Evolutionary conservation across 2,329 filamentous ascomycete genomes (phyloP).

Genomic region (Magnaporthiopsis rhizophila): DNA sequence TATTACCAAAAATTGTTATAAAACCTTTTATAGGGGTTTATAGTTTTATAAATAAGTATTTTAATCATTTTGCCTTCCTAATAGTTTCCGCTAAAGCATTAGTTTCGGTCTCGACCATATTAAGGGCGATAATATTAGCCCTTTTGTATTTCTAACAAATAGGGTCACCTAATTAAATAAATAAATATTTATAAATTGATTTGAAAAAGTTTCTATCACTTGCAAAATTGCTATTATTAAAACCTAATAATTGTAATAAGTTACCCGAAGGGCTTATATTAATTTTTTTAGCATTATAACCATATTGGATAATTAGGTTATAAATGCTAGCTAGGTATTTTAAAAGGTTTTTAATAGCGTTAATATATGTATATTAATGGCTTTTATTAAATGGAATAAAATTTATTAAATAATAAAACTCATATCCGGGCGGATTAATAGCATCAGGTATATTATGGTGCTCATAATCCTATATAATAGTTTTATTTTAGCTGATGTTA

Average conservation of each 20-base stretch:
- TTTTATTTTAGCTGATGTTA: background rate
- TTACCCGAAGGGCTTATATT: no score
- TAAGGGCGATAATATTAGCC: no score
- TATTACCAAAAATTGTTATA: no score
- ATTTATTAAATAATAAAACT: background rate
- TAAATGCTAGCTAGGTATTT: background rate
- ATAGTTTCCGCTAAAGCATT: no score
- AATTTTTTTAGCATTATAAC: background rate
- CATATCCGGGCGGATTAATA: background rate
- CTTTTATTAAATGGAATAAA: background rate
- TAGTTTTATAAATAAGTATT: no score
- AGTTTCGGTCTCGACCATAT: no score
- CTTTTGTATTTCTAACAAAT: no score
- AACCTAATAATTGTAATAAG: background rate
- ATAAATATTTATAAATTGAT: background rate
- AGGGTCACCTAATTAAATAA: background rate
- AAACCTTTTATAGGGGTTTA: no score
- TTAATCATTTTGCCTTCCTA: no score
- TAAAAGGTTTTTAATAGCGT: background rate
- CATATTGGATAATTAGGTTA: background rate
- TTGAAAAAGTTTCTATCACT: background rate
- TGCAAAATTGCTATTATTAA: constrained; percentile 1
- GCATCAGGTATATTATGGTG: background rate
- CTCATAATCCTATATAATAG: background rate
- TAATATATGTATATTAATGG: background rate